Evolutionary conservation across 1,284 basidiomycete genomes (phyloP), one percentile per base, ranked within the genome.

Genomic region (Heterobasidion occidentale): DNA sequence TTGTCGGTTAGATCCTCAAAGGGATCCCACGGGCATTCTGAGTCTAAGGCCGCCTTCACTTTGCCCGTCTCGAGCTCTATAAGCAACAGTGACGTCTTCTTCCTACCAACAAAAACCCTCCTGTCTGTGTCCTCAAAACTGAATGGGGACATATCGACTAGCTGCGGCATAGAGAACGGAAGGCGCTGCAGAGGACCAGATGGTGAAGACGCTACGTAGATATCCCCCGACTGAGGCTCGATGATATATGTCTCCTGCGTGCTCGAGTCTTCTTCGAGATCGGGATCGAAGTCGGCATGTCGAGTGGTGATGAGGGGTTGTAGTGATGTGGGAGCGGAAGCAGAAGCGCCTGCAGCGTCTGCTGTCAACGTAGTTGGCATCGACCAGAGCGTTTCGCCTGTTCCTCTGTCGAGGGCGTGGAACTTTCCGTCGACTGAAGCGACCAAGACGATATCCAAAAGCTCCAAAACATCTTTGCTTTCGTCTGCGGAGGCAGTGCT

Each of bases 361-460:
- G 58, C 56, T n/a, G 53, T 72, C 35, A 74, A 66, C 53, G 46
- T 74, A 7, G 84, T 78, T 20, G 86, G 78, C 83, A 92, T 88
- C 54, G 91, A 91, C 91, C 91, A 94, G 2, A 92, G 72, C 3
- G 79, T 74, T 15, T 79, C 78, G 1, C 94, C 94, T 0, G 86
- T 86, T 0, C 85, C 82, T 57, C 94, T 77, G 67, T 93, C 90
- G 59, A 96, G 74, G 0, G 90, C 93, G 73, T 94, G 91, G 50
- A 96, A 85, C 59, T 86, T 88, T 27, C 93, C 94, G 69, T 96
- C 94, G n/a, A 95, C 83, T 8, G 90, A 90, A 3, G 93, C 89
- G 12, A 93, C 81, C 11, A 96, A 78, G 50, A 93, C 84, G 48
- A 90, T 80, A 65, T 92, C 87, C 60, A 91, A 70, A 5, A 93